These are phyloP conservation scores for Carex myosuroides DNA, from an alignment of 176 grass and related monocot species.

Conservation along the genomic window DNA sequence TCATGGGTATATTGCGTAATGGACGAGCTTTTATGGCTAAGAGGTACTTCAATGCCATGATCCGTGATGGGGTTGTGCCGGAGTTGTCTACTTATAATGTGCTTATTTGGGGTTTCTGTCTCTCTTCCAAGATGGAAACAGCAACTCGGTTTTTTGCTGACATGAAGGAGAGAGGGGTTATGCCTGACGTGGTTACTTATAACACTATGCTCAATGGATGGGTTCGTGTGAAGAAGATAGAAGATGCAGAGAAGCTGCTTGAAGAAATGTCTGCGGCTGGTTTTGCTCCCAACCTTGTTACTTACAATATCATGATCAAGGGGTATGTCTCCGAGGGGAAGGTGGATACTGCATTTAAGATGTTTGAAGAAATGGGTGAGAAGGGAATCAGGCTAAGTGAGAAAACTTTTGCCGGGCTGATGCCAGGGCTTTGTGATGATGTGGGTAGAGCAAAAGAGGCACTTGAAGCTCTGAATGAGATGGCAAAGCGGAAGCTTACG, in stretches of 20 bases:
- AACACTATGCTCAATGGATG: constrained; percentile 74
- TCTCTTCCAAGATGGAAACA: constrained; percentile 66
- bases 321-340: constrained; percentile 45
- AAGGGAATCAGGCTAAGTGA: constrained; percentile 73
- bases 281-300: constrained; percentile 42
- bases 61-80: constrained; percentile 35
- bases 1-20: constrained; percentile 77
- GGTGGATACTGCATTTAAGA: constrained; percentile 43
- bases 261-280: constrained; percentile 48
- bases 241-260: constrained; percentile 68
- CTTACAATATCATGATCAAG: constrained; percentile 94
- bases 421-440: constrained; percentile 91
- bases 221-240: constrained; percentile 54
- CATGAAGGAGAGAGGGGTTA: constrained; percentile 56
- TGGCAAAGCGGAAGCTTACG: constrained; percentile 55
- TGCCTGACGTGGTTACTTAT: constrained; percentile 52
- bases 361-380: constrained; percentile 63
- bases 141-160: constrained; percentile 55
- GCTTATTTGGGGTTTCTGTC: constrained; percentile 77
- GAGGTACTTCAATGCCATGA: constrained; percentile 76
- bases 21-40: constrained; percentile 73
- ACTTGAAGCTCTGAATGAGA: constrained; percentile 46
- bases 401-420: constrained; percentile 80
- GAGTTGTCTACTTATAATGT: constrained; percentile 70
- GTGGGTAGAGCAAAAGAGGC: constrained; percentile 43